Conservation (phyloP, 176 grass and related monocot genomes). For the Lolium rigidum region DNA sequence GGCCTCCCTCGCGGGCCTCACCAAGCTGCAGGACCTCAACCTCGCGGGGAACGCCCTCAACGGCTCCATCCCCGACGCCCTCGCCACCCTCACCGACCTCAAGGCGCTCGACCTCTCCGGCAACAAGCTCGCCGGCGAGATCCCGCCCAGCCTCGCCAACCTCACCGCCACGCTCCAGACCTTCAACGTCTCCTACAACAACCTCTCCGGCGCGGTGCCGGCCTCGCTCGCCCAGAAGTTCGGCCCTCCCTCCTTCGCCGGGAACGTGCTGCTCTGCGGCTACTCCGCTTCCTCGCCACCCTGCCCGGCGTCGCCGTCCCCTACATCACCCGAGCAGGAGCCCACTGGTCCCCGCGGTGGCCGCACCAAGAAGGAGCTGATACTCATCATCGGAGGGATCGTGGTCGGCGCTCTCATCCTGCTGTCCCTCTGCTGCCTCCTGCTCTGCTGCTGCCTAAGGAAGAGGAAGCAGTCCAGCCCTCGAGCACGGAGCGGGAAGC, state of each 20-base stretch:
- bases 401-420: background rate
- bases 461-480: slow-evolving; percentile 4
- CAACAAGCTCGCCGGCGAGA: slow-evolving; percentile 47
- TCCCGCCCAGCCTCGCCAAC: slow-evolving; percentile 54
- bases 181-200: slow-evolving; percentile 67
- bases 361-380: slow-evolving; percentile 11
- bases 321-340: background rate
- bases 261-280: slow-evolving; percentile 28
- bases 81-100: slow-evolving; percentile 48
- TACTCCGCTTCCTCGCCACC: slow-evolving; percentile 22
- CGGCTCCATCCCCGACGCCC: slow-evolving; percentile 47
- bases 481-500: slow-evolving; percentile 15
- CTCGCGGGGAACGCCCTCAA: slow-evolving; percentile 53
- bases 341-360: background rate
- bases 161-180: slow-evolving; percentile 47
- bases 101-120: slow-evolving; percentile 59
- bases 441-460: slow-evolving; percentile 7
- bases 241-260: slow-evolving; percentile 3
- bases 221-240: slow-evolving; percentile 33
- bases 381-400: slow-evolving; percentile 14
- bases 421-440: slow-evolving; percentile 25
- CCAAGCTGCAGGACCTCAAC: slow-evolving; percentile 53
- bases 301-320: slow-evolving; percentile 10
- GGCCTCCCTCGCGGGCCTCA: slow-evolving; percentile 17
- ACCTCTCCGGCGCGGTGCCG: slow-evolving; percentile 57